Evolutionary conservation across 306 rosid genomes (phyloP), one percentile per base, ranked within the genome.

Genomic region (Cucurbita maxima): DNA sequence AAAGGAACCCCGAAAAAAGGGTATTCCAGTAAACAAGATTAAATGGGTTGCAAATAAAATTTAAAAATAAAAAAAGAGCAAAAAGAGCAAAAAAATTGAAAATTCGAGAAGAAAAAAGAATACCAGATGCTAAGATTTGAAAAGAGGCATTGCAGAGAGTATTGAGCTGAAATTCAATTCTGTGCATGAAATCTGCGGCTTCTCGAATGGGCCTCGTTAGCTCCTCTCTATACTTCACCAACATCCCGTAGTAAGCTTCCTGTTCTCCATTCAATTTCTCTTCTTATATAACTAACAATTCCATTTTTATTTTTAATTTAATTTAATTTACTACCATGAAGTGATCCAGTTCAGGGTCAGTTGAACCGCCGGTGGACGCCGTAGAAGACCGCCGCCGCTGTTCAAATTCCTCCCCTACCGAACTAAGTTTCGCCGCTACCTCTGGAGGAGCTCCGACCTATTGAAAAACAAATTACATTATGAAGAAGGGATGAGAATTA

Each of bases 401-500:
- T 80, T 91, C 97, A 59, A 89, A 87, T 74, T 89, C 97, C 75
- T 89, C 87, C 25, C 86, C 76, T 14, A 89, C 84, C 3, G 85
- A 87, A 25, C 84, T 73, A 36, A 94, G 85, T 75, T 90, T 89
- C 38, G 92, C 91, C 83, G 79, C 87, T 82, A 88, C 90, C 62
- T 94, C 99, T 9, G 99, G 85, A 25, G 99, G 89, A 75, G 99
- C 97, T 82, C 99, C 99, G 4, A 94, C 88, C 99, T 75, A 11
- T 6, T 41, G 8, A 44, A 48, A 4, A 48, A 13, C 5, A 48
- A 48, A 48, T 1, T 13, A 3, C 52, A 50, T 12, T 0, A 50
- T 4, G 0, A 50, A 14, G 0, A 50, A 14, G 0, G 5, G 1
- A 50, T 7, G 54, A 7, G 2, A 50, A 14, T 14, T 50, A 30